Evolutionary conservation across 768 basidiomycete species (phyloP).

Genomic region (Pilatotrama ljubarskyi): DNA sequence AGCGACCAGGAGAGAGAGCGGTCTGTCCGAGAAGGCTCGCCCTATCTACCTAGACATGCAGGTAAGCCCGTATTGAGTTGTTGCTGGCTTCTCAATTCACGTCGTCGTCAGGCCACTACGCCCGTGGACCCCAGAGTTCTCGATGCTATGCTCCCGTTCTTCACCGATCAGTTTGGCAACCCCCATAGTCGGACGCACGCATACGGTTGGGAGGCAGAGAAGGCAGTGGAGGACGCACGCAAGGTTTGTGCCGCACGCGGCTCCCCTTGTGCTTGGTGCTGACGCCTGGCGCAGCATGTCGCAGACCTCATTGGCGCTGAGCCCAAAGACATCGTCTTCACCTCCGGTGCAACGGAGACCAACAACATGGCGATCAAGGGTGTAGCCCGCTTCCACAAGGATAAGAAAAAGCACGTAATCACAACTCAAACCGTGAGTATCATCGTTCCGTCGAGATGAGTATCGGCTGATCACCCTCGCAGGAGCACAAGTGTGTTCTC

Average conservation of each 20-base stretch:
- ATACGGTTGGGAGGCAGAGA: constrained; percentile 98
- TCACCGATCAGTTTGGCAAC: constrained; percentile 96
- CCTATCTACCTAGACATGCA: constrained; percentile 99
- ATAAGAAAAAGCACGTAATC: constrained; percentile 91
- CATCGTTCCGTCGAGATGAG: neutral
- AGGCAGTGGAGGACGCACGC: constrained; percentile 89
- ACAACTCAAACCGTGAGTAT: constrained; percentile 86
- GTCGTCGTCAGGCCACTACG: constrained; percentile 76
- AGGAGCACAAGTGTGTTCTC: constrained; percentile 99
- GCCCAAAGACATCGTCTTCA: constrained; percentile 94
- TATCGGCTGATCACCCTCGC: neutral
- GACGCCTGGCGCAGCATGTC: constrained; percentile 56
- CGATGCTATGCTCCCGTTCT: constrained; percentile 93
- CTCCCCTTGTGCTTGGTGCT: neutral
- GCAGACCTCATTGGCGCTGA: constrained; percentile 94
- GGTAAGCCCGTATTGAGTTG: constrained; percentile 43
- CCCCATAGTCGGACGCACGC: constrained; percentile 98
- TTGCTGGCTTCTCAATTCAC: neutral
- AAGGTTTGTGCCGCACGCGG: constrained; percentile 49
- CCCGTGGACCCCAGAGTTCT: constrained; percentile 96
- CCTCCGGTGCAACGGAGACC: constrained; percentile 95
- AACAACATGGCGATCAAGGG: constrained; percentile 99
- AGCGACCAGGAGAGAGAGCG: constrained; percentile 57
- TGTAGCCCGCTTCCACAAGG: constrained; percentile 91
- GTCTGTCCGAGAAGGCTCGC: constrained; percentile 60